Percentiles rank a stretch among this genome's conserved stretches.
phyloP scores from a whole-genome alignment of 768 basidiomycete genomes.

The Kwoniella botswanensis region DNA sequence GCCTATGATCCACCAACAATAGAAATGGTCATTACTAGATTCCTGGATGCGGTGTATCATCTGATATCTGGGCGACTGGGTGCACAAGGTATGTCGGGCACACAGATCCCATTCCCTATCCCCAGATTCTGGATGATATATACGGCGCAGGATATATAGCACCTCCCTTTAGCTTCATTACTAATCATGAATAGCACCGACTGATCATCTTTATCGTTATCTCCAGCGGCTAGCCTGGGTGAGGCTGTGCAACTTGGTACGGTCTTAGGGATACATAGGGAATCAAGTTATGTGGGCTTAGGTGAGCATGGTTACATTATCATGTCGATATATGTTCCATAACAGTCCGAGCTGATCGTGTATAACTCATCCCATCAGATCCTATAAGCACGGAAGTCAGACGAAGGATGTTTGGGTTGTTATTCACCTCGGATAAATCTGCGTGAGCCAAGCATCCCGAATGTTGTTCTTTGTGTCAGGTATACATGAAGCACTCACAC shows the following conservation, averaged over 20 bases:
- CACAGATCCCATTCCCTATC: neutral
- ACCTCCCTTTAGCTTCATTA: too few relatives aligned
- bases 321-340: too few relatives aligned
- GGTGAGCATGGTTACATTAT: neutral
- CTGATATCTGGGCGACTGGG: constrained; percentile 12
- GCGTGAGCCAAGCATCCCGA: constrained; percentile 6
- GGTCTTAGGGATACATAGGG: constrained; percentile 16
- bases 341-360: too few relatives aligned
- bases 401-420: constrained; percentile 15
- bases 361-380: constrained; percentile 2
- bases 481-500: neutral
- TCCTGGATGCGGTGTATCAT: constrained; percentile 9
- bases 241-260: constrained; percentile 12
- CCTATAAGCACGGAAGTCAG: constrained; percentile 17
- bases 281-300: constrained; percentile 18
- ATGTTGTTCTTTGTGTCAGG: too few relatives aligned
- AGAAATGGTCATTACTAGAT: constrained; percentile 13
- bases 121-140: too few relatives aligned
- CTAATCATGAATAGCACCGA: too few relatives aligned
- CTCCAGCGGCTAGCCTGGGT: constrained; percentile 2
- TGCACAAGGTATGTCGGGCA: constrained; percentile 9
- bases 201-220: too few relatives aligned
- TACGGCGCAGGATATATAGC: too few relatives aligned
- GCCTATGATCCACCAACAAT: constrained; percentile 16
- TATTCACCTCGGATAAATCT: constrained; percentile 17